phyloP scores from a whole-genome alignment of 768 basidiomycete genomes.

The Calocybe cyanea region DNA sequence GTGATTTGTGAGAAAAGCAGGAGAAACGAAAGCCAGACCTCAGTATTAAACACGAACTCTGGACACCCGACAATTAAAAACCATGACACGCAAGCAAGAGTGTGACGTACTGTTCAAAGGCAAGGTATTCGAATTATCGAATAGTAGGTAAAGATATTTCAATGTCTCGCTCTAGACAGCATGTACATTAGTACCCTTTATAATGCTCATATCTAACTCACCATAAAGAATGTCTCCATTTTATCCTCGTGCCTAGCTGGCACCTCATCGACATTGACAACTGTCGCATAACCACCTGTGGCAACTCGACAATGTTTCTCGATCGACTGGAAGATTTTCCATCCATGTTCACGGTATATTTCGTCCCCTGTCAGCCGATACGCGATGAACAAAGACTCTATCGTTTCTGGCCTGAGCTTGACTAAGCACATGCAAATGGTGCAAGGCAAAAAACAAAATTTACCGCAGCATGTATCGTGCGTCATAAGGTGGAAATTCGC shows the following conservation, averaged over 20 bases:
- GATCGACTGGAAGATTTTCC: conserved; percentile 88
- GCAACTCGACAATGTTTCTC: conserved; percentile 73
- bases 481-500: conserved; percentile 59
- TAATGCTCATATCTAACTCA: conserved; percentile 28
- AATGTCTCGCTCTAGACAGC: conserved; percentile 72
- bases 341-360: conserved; percentile 78
- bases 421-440: not conserved
- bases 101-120: conserved; percentile 65
- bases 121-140: conserved; percentile 68
- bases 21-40: conserved; percentile 40
- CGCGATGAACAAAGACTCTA: conserved; percentile 90
- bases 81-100: not conserved
- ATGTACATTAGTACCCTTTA: not conserved
- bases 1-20: not conserved
- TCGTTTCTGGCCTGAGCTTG: conserved; percentile 74
- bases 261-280: conserved; percentile 80
- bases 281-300: conserved; percentile 80
- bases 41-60: conserved; percentile 93
- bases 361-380: conserved; percentile 85
- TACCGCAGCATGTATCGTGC: conserved; percentile 90
- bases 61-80: not conserved
- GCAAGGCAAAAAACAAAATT: conserved; percentile 12
- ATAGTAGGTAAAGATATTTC: conserved; percentile 89
- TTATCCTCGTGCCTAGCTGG: conserved; percentile 72
- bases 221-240: conserved; percentile 96